Base-by-base conservation (phyloP, 129 eudicot species). In the Rutidosis leptorrhynchoides region DNA sequence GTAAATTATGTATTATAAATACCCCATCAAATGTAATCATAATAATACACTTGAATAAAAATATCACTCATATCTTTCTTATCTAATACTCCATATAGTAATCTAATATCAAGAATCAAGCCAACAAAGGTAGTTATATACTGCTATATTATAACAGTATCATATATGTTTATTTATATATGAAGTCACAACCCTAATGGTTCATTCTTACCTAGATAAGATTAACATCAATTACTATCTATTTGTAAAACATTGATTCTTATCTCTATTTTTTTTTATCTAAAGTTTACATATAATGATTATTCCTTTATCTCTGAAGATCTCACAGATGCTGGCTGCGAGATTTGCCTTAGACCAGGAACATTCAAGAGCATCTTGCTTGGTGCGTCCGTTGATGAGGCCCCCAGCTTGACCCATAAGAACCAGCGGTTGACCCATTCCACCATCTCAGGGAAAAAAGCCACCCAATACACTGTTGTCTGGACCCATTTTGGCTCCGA, bases 401-500 rank as follows among this genome's bases (percentile, higher is more conserved):
- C 79, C 48, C 79, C 69, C 1, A 67, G 71, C 65, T 76, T 28
- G 23, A 17, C 72, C 8, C 6, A 1, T 14, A 69, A 58, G 46
- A 62, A 53, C 75, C 80, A 62, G 43, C 14, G 51, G 19, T 40
- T 76, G 57, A 69, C 35, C 76, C 71, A 69, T 42, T 76, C 67
- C 11, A 76, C 65, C 28, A 53, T 22, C 80, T 69, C 80, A n/a
- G 70, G 76, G 37, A 76, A 28, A 69, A 76, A 69, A 3, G 30
- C 76, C 64, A 64, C 70, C 80, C 80, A 76, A 57, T 70, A 76
- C 10, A 9, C 3, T 6, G 80, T 69, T 11, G 65, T 62, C 53
- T 70, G 58, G 20, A 69, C 51, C 80, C 80, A 76, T 58, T n/a
- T 15, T 8, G 80, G 76, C 52, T 62, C 80, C 37, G 46, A 58